A percentile compares a stretch with the other conserved stretches of the same genome.
Conservation (phyloP, 78 protist species). For the Goniomonas avonlea region DNA sequence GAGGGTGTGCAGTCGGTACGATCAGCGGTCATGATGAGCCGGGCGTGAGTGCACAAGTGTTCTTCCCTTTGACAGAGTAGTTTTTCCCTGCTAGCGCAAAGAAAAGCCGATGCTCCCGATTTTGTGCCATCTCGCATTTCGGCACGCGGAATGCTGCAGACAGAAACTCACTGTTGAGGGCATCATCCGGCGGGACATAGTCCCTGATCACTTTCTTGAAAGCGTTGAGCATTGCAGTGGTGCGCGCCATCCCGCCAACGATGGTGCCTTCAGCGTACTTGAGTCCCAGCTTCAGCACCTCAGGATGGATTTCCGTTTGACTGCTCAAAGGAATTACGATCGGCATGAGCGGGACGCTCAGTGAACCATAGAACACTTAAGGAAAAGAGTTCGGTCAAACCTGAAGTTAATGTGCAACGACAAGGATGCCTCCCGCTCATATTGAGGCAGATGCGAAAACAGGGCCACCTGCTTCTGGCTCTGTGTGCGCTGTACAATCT, state of each 20-base stretch:
- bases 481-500: background rate
- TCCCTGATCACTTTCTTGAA: constrained; percentile 35
- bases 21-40: no score
- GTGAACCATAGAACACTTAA: background rate
- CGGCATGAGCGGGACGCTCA: background rate
- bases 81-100: no score
- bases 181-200: background rate
- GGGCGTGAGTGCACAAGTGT: no score
- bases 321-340: background rate
- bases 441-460: constrained; percentile 72
- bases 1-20: no score
- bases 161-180: background rate
- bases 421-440: constrained; percentile 38
- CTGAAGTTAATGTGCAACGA: background rate
- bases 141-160: no score
- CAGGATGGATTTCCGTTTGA: constrained; percentile 61
- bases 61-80: no score
- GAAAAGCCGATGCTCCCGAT: no score
- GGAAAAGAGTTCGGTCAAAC: background rate
- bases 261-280: constrained; percentile 56
- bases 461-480: constrained; percentile 46
- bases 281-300: constrained; percentile 56
- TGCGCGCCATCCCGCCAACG: constrained; percentile 67
- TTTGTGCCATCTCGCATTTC: no score
- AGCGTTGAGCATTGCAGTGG: constrained; percentile 67